phyloP scores from a whole-genome alignment of 75 land plant genomes.

The Cunninghamia lanceolata region DNA sequence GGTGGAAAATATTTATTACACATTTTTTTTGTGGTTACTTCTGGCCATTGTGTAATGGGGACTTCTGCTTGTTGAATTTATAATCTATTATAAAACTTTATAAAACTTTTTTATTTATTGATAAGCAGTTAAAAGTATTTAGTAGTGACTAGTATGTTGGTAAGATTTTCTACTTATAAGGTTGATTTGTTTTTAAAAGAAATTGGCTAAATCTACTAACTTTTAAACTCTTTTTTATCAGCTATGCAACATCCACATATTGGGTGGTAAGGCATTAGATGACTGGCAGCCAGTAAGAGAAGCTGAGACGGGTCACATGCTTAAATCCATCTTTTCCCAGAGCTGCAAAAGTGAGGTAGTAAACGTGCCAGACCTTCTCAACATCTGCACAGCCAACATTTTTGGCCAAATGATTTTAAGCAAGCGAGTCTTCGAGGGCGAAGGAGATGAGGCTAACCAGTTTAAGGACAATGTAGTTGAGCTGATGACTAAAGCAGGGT shows the following conservation, averaged over 20 bases:
- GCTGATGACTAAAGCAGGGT: not conserved
- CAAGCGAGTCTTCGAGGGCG: not conserved
- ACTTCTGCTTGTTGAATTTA: no score
- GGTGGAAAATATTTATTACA: no score
- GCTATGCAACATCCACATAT: not conserved
- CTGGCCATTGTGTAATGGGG: no score
- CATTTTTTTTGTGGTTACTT: no score
- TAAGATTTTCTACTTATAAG: not conserved
- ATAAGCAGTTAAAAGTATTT: not conserved
- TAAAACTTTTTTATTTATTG: no score
- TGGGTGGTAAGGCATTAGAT: not conserved
- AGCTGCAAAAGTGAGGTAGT: not conserved
- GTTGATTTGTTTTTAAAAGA: not conserved
- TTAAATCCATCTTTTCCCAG: not conserved
- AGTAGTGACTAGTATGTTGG: not conserved
- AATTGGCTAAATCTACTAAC: no score
- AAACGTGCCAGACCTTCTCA: not conserved
- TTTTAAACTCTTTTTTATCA: no score
- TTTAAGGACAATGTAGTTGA: no score
- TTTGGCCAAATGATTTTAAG: not conserved
- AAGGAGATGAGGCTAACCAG: not conserved
- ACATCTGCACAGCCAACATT: not conserved
- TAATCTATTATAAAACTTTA: no score
- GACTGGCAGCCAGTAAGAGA: not conserved
- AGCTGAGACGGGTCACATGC: not conserved